Conservation (phyloP, 768 basidiomycete species). For the Podaxis pistillaris region DNA sequence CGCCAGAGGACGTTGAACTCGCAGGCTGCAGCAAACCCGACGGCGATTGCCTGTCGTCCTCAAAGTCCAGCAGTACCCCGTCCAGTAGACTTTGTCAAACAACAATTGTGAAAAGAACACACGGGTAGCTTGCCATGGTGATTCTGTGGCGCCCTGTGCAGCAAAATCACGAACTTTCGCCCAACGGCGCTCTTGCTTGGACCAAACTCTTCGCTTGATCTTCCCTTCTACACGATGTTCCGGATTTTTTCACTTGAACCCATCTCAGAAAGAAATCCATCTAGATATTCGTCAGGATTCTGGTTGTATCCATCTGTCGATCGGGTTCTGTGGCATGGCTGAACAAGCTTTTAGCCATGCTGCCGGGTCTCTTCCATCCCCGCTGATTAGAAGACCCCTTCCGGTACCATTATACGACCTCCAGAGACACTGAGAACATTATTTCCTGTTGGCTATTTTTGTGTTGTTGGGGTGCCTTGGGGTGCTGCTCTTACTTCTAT, state of each 20-base stretch:
- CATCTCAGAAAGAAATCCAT: constrained; percentile 5
- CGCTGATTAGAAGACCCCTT: neutral
- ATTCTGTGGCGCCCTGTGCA: neutral
- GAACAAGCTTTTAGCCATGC: neutral
- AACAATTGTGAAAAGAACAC: too few relatives aligned
- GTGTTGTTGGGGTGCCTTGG: neutral
- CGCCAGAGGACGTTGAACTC: neutral
- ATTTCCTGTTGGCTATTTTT: neutral
- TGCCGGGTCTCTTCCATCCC: neutral
- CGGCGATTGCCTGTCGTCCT: too few relatives aligned
- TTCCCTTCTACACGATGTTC: neutral
- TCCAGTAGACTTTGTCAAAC: too few relatives aligned
- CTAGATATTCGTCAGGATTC: constrained; percentile 5
- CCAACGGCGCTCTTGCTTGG: neutral
- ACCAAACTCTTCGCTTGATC: neutral
- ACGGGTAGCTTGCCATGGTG: neutral
- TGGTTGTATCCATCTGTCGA: neutral
- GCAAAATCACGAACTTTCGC: neutral
- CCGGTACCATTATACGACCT: neutral
- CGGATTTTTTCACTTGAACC: neutral
- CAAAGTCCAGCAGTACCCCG: too few relatives aligned
- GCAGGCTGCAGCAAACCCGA: neutral
- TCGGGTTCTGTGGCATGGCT: neutral
- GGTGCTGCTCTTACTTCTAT: neutral
- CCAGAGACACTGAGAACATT: neutral